phyloP scores from a whole-genome alignment of 1,284 basidiomycete genomes.

The Mycosarcoma mackinlayi region DNA sequence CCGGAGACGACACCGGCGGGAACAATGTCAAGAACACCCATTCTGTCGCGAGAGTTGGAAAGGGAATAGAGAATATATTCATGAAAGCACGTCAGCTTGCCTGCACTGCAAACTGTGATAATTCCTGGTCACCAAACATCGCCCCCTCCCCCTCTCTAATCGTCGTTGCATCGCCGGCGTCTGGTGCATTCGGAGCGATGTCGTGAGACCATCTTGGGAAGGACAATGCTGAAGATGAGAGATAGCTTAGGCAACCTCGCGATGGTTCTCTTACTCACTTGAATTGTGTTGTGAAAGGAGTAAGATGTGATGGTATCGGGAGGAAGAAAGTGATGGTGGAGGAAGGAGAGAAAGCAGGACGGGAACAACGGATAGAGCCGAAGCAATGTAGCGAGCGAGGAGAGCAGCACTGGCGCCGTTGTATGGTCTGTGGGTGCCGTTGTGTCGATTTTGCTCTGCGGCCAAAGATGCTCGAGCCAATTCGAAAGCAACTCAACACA shows the following conservation, averaged over 20 bases:
- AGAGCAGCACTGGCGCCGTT: too few species aligned
- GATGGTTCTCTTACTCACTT: conserved; percentile 25
- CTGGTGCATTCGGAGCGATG: conserved; percentile 6
- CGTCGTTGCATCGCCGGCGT: neutral
- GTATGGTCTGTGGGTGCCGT: neutral
- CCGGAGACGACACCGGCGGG: conserved; percentile 67
- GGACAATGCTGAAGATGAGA: too few species aligned
- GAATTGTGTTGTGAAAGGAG: conserved; percentile 8
- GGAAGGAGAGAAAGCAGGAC: conserved; percentile 5
- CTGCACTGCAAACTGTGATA: neutral
- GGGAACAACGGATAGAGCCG: conserved; percentile 10
- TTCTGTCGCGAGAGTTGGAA: conserved; percentile 22
- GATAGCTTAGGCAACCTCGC: neutral
- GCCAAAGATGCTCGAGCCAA: too few species aligned
- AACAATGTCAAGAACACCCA: conserved; percentile 65
- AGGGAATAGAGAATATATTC: neutral
- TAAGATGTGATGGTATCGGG: conserved; percentile 8
- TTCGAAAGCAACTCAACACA: too few species aligned
- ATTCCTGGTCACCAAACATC: too few species aligned
- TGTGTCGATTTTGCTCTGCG: conserved; percentile 6
- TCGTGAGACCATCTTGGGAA: too few species aligned
- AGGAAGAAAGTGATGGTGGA: conserved; percentile 19
- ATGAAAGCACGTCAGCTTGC: neutral
- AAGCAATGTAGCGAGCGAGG: conserved; percentile 1
- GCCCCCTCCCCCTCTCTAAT: too few species aligned